Conservation (phyloP, 148 eudicot species). For the Nyssa sinensis region DNA sequence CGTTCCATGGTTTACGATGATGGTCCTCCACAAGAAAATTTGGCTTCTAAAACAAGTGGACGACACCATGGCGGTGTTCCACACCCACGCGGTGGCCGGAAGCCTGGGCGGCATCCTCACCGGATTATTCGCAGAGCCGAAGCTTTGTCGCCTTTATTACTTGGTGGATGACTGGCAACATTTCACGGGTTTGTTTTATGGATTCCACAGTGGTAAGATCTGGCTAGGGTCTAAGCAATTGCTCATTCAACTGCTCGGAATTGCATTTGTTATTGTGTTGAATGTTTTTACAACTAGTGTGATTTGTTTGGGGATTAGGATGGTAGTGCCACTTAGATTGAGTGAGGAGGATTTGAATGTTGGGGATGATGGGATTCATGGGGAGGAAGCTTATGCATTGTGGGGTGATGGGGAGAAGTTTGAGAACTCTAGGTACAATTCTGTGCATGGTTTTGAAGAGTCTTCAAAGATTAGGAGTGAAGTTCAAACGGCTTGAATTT, state of each 20-base stretch:
- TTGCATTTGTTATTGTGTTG: slow-evolving; percentile 16
- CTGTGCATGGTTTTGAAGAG: slow-evolving; percentile 17
- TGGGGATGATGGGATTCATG: slow-evolving; percentile 40
- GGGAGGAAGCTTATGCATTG: slow-evolving; percentile 46
- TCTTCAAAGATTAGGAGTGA: neutral
- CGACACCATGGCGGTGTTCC: slow-evolving; percentile 49
- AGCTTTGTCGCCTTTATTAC: slow-evolving; percentile 34
- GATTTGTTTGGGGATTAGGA: slow-evolving; percentile 31
- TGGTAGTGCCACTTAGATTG: slow-evolving; percentile 35
- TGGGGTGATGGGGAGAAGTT: slow-evolving; percentile 47
- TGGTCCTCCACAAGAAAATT: slow-evolving; percentile 43
- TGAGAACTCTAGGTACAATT: slow-evolving; percentile 27
- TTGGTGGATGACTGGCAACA: slow-evolving; percentile 14
- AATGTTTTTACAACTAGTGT: slow-evolving; percentile 31
- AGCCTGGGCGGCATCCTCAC: slow-evolving; percentile 37
- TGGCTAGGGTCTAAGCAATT: slow-evolving; percentile 35
- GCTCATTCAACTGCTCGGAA: slow-evolving; percentile 31
- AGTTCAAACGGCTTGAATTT: neutral
- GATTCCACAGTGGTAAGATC: slow-evolving; percentile 18
- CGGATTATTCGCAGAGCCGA: slow-evolving; percentile 38
- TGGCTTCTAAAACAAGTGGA: slow-evolving; percentile 35
- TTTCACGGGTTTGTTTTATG: slow-evolving; percentile 34
- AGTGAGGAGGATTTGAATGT: slow-evolving; percentile 22
- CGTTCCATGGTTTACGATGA: slow-evolving; percentile 50
- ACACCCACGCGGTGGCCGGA: slow-evolving; percentile 48